Percentiles rank a stretch among this genome's conserved stretches.
These are phyloP conservation scores for Pestalotiopsis fici DNA, from an alignment of 2,329 filamentous ascomycete genomes.

Conservation along the genomic window DNA sequence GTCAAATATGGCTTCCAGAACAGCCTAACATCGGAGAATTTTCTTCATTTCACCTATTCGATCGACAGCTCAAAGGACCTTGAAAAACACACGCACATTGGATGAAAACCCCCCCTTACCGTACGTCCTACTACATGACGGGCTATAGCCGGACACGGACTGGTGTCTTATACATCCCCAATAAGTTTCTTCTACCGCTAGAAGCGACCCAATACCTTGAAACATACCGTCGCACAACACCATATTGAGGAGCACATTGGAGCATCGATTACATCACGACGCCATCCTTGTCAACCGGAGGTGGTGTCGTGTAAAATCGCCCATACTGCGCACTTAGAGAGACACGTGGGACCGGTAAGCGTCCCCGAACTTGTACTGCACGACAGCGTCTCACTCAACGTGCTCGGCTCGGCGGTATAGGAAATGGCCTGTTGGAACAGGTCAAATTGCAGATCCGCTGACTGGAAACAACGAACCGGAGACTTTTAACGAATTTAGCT, in stretches of 20 bases:
- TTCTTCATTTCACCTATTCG: not conserved
- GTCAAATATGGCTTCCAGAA: not conserved
- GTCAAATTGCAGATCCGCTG: not conserved
- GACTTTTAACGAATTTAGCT: not conserved
- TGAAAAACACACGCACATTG: not conserved
- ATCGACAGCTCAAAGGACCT: not conserved
- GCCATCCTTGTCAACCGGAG: not conserved
- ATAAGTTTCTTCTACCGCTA: not conserved
- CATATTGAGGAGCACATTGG: not conserved
- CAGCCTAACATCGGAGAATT: not conserved
- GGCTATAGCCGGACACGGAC: not conserved
- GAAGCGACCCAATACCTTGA: not conserved
- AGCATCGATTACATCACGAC: not conserved
- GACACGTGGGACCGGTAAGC: not conserved
- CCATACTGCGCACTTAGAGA: not conserved
- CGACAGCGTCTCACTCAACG: not conserved
- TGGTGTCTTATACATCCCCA: not conserved
- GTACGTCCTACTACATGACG: not conserved
- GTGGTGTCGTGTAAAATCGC: not conserved
- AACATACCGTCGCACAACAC: not conserved
- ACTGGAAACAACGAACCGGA: not conserved
- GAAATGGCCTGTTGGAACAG: not conserved
- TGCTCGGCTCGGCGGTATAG: not conserved
- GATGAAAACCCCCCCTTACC: not conserved
- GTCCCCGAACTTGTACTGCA: not conserved